Base-by-base conservation (phyloP, 305 asterid genomes). In the Fraxinus angustifolia region DNA sequence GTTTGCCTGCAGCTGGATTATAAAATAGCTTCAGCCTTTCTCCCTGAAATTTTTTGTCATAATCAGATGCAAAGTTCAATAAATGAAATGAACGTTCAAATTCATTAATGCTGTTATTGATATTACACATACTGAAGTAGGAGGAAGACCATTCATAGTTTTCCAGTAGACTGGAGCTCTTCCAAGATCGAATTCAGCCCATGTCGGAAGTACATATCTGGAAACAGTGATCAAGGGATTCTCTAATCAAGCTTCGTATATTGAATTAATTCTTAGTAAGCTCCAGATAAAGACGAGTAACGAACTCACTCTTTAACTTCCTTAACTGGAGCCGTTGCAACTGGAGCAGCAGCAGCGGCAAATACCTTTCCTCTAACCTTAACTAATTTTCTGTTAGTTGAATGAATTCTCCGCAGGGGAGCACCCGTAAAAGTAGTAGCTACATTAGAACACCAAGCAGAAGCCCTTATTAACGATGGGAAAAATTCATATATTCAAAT, bases 81-180 rank as follows among this genome's bases (percentile, higher is more conserved):
- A 50, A n/a, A 50, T 0, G 62, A 50, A 16, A 16, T 16, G 62
- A n/a, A 4, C 0, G 21, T 50, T 16, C 60, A 50, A 50, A 16
- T 50, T 50, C 62, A 50, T 50, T 50, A 50, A 50, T 16, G 62
- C 62, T 50, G 8, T 16, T 50, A 17, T 4, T 50, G 60, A 50
- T 50, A 50, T 50, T 50, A 26, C 62, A 76, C 97, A 73, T 90
- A 93, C 97, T 19, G 98, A 84, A 16, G 91, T 85, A 4, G 98
- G 98, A 76, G 96, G 97, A 84, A 94, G 93, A 17, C 97, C 98
- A 6, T 94, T 93, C 93, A 86, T 88, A 5, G 97, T 94, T 87
- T 94, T 94, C 98, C 97, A 94, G 85, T 88, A 93, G 26, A 94
- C 89, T 2, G 98, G 96, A 80, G 96, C 92, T 88, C 85, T 80